Evolutionary conservation across 495 filamentous ascomycete species (phyloP), one percentile per base, ranked within the genome.

Genomic region (Penicillium herquei): DNA sequence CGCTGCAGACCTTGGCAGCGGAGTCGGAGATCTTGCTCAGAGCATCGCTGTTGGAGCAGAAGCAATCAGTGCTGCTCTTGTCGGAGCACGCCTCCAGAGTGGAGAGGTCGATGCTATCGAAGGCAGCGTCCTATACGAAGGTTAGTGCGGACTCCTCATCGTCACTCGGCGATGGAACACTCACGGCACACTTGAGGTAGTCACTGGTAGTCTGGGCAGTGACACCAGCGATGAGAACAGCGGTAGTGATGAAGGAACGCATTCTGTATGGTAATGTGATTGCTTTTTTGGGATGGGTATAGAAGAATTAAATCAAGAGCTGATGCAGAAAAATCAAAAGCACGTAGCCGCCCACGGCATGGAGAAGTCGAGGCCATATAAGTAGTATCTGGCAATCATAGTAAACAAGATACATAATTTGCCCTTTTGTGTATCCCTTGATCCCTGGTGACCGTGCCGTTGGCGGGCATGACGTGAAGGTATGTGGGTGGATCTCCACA

Each of bases 11-110:
- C 0, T 37, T 14, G 12, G 34, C 47, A 11, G 55, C 37, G 1
- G 47, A 40, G n/a, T 57, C 18, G 34, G 39, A 39, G 5, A 66
- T 14, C 31, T 14, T 17, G 7, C 39, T 21, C 7, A 62, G 7
- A 12, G 51, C 53, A 32, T 63, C 56, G 34, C 52, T 60, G 56
- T 67, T 64, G 47, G 50, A 34, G 49, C 65, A 68, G 47, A 64
- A 10, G 54, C 63, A 64, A 0, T 65, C 56, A 10, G 37, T 40
- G n/a, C 39, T 31, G 40, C 34, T 54, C 56, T 55, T 37, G 49
- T 51, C 17, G 14, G 46, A 30, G 54, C 64, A 67, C 32, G 47
- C 41, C 0, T 34, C 16, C 31, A 64, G 39, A 3, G 35, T 32
- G 35, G 59, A 54, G 11, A 12, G 9, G 35, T 58, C 49, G 43